Percentiles rank a stretch among this genome's conserved stretches.
Conservation (phyloP, 345 rosid species). For the Eucalyptus leucophloia region DNA sequence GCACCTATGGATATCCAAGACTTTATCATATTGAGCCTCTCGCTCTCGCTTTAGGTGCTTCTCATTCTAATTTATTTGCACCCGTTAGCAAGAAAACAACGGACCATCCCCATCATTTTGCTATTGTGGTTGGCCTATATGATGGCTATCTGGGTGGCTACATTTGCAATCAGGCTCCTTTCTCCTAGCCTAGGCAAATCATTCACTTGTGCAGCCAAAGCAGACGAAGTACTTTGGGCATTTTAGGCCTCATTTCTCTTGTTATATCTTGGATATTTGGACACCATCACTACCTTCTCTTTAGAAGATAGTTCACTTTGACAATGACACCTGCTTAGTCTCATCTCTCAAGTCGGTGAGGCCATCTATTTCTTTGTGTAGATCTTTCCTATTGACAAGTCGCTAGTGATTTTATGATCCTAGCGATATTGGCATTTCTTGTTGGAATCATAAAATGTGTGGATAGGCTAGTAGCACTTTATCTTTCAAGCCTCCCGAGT, state of each 20-base stretch:
- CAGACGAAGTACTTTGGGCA: accelerated
- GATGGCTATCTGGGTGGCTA: background rate
- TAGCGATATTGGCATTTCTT: background rate
- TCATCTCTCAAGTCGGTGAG: background rate
- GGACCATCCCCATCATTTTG: background rate
- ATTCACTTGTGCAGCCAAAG: background rate
- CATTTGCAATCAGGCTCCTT: background rate
- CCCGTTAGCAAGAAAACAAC: background rate
- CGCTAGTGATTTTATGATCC: background rate
- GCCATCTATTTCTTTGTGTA: background rate
- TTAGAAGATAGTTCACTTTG: background rate
- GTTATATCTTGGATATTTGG: background rate
- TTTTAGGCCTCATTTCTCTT: background rate
- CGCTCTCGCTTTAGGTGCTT: background rate
- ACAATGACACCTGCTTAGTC: accelerated
- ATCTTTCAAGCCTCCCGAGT: background rate
- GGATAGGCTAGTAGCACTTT: background rate
- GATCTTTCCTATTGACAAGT: background rate
- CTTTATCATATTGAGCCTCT: background rate
- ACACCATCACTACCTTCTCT: background rate
- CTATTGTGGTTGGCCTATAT: background rate
- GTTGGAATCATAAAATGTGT: too few relatives aligned
- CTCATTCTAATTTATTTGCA: background rate
- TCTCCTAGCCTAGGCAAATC: background rate
- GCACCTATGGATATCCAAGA: background rate